Conservation (phyloP, 2,329 filamentous ascomycete genomes). For the Harringtonia aguacate region DNA sequence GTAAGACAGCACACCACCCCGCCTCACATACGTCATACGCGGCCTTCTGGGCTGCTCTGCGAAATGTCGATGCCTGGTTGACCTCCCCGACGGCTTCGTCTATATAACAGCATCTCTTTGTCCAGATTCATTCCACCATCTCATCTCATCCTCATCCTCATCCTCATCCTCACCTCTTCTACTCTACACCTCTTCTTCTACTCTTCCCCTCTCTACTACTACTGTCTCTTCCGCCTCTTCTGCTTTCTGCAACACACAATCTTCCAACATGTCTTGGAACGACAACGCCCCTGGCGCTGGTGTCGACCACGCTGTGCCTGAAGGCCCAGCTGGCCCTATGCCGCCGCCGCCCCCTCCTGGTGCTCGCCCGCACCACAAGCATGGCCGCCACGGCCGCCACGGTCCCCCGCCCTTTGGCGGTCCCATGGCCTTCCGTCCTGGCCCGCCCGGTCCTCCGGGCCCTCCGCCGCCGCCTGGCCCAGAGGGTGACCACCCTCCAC, state of each 20-base stretch:
- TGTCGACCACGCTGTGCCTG: slow-evolving; percentile 15
- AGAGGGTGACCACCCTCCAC: background rate
- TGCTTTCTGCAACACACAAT: background rate
- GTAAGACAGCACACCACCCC: too few species aligned
- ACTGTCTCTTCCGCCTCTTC: background rate
- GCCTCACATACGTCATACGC: too few species aligned
- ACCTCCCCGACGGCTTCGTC: background rate
- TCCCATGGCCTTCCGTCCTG: background rate
- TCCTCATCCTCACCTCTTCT: background rate
- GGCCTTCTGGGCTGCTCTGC: too few species aligned
- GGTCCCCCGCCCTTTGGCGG: background rate
- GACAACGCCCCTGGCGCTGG: slow-evolving; percentile 21
- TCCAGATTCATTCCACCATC: background rate
- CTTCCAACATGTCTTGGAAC: background rate
- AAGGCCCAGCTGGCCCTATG: slow-evolving; percentile 6
- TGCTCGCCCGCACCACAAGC: background rate
- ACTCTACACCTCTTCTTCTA: background rate
- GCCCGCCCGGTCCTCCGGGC: background rate
- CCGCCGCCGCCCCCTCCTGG: too few species aligned
- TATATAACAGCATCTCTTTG: background rate
- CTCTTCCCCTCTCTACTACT: background rate
- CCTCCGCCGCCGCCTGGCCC: background rate
- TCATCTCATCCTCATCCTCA: background rate
- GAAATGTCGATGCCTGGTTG: too few species aligned
- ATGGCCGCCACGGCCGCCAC: background rate